Evolutionary conservation across 495 filamentous ascomycete genomes (phyloP), one percentile per base, ranked within the genome.

Genomic region (Aspergillus saccharolyticus): DNA sequence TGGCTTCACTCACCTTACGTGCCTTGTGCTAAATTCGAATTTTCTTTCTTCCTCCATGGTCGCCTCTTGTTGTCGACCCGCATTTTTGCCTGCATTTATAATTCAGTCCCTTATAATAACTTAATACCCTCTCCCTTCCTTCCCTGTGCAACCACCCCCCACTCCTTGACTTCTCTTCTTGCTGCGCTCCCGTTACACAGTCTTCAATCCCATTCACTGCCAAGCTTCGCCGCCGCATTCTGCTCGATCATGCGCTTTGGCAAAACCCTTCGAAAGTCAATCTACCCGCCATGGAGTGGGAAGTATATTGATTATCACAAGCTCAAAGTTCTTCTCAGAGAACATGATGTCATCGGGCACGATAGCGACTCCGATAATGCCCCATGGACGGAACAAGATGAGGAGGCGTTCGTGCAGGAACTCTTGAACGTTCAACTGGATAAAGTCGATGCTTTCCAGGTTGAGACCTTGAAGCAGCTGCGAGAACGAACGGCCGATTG

Each of bases 241-340:
- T 39, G 5, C 12, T 39, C 65, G 19, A n/a, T 64, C 50, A 98
- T 98, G 94, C 86, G 89, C 58, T 98, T 96, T 78, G 94, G 92
- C 44, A 90, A 83, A 75, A 96, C 89, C 21, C 83, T 98, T 44
- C 81, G 83, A 50, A 81, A 82, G 57, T 85, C 89, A 12, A 80
- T 89, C 59, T 94, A 98, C 68, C 74, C 84, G 52, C 93, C 95
- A 60, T 98, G 95, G 95, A 86, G 85, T 66, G 86, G 85, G 62
- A 82, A 93, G 58, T 98, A 98, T 75, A 90, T 98, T 64, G 94
- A 97, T 71, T 98, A 98, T 67, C 74, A 79, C 58, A 96, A 92
- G 78, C 84, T 98, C 47, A 97, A 98, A 77, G 77, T 80, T 54
- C 82, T 98, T 42, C 75, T 98, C 44, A 85, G 89, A 25, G 94